These are phyloP conservation scores for Endotrypanum monterogeii DNA, from an alignment of 208 protist species.

Conservation along the genomic window DNA sequence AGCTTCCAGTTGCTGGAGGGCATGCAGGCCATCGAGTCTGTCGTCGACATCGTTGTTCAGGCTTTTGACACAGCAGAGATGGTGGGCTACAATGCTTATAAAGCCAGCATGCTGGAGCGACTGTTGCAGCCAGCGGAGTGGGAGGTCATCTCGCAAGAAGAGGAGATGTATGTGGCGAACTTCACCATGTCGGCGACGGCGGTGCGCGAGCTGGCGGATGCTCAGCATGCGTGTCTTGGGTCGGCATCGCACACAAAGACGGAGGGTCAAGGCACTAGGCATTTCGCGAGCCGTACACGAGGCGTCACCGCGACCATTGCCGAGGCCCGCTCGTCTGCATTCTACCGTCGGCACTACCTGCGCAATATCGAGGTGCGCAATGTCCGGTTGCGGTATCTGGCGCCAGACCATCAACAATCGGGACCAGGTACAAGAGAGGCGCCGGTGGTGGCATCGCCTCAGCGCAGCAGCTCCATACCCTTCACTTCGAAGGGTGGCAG, in stretches of 20 bases:
- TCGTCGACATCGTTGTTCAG: constrained; percentile 40
- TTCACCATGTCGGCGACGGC: constrained; percentile 25
- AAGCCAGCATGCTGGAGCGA: constrained; percentile 65
- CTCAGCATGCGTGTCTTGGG: constrained; percentile 3
- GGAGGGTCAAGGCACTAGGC: neutral
- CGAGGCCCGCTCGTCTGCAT: constrained; percentile 5
- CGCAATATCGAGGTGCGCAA: constrained; percentile 25
- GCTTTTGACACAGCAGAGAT: constrained; percentile 45
- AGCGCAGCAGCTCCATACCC: neutral
- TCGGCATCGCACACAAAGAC: neutral
- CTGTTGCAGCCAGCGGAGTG: constrained; percentile 48
- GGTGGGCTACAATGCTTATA: constrained; percentile 70
- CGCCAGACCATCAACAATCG: constrained; percentile 5
- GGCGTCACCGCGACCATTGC: constrained; percentile 1
- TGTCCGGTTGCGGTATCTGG: constrained; percentile 30
- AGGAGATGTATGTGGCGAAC: constrained; percentile 35
- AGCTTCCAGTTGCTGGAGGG: constrained; percentile 28
- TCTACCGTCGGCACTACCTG: constrained; percentile 31
- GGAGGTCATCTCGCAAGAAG: constrained; percentile 45
- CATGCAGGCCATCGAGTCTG: constrained; percentile 36
- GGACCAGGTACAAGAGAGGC: neutral
- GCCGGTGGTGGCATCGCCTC: neutral
- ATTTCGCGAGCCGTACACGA: neutral
- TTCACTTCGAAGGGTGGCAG: neutral
- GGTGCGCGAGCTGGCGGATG: constrained; percentile 18